Percentiles rank a stretch among this genome's conserved stretches.
Evolutionary conservation across 2,329 filamentous ascomycete genomes (phyloP).

Genomic region (Aspergillus carbonarius): DNA sequence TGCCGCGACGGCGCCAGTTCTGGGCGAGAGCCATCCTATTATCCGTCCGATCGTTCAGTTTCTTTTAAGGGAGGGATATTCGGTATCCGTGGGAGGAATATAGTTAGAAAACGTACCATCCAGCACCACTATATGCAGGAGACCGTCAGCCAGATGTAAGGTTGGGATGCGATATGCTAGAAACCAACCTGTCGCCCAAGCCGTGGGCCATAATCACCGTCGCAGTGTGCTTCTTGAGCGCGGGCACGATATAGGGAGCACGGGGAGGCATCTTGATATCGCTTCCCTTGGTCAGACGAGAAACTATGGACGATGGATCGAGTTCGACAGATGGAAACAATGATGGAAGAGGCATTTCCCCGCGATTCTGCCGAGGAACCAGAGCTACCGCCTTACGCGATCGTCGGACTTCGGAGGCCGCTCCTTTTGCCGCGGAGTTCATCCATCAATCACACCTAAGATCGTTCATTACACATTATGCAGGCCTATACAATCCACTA

Average conservation of each 20-base stretch:
- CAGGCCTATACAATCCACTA: neutral
- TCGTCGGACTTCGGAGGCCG: neutral
- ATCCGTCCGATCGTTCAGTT: neutral
- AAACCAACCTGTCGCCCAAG: slow-evolving; percentile 74
- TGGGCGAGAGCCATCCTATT: slow-evolving; percentile 71
- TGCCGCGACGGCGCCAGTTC: slow-evolving; percentile 77
- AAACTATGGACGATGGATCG: neutral
- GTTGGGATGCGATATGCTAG: neutral
- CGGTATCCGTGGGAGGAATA: neutral
- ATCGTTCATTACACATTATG: neutral
- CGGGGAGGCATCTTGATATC: slow-evolving; percentile 42
- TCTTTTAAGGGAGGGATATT: neutral
- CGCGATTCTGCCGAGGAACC: slow-evolving; percentile 27
- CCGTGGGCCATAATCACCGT: slow-evolving; percentile 95
- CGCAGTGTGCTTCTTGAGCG: slow-evolving; percentile 79
- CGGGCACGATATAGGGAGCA: slow-evolving; percentile 70
- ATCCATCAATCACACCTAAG: neutral
- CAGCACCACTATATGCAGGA: slow-evolving; percentile 43
- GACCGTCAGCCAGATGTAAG: slow-evolving; percentile 7
- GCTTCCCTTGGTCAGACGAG: neutral
- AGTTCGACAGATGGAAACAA: neutral
- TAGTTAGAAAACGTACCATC: slow-evolving; percentile 40
- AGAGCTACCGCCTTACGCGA: slow-evolving; percentile 20
- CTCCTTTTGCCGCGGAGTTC: neutral
- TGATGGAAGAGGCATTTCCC: slow-evolving; percentile 10